Conservation (phyloP, 2,329 filamentous ascomycete species). For the Trichophyton schoenleinii region DNA sequence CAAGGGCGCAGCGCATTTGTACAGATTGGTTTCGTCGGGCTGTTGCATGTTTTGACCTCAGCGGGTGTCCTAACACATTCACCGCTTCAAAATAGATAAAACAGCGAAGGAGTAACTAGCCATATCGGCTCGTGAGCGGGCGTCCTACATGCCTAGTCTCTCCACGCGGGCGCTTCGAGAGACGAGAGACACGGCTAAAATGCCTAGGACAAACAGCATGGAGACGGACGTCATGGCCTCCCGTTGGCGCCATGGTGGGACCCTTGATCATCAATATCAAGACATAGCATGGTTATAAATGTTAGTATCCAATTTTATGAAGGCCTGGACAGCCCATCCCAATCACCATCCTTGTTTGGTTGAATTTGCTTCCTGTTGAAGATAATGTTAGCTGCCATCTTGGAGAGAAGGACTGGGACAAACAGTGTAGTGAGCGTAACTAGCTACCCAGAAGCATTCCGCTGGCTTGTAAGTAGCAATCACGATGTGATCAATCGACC, state of each 20-base stretch:
- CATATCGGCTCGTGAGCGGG: too few relatives aligned
- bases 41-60: neutral
- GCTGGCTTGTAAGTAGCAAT: too few relatives aligned
- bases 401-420: neutral
- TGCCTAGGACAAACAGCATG: neutral
- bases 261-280: neutral
- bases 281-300: neutral
- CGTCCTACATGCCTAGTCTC: too few relatives aligned
- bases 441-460: too few relatives aligned
- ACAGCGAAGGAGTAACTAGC: too few relatives aligned
- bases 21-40: neutral
- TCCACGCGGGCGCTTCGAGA: neutral
- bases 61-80: neutral
- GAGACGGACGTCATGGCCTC: neutral
- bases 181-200: too few relatives aligned
- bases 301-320: too few relatives aligned
- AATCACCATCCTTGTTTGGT: neutral
- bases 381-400: neutral
- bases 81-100: neutral
- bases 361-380: neutral
- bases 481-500: too few relatives aligned
- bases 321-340: neutral
- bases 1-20: neutral
- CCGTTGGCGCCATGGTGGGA: neutral
- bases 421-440: too few relatives aligned